Conservation (phyloP, 352 stramenopile species). For the Thraustochytrium striatum region DNA sequence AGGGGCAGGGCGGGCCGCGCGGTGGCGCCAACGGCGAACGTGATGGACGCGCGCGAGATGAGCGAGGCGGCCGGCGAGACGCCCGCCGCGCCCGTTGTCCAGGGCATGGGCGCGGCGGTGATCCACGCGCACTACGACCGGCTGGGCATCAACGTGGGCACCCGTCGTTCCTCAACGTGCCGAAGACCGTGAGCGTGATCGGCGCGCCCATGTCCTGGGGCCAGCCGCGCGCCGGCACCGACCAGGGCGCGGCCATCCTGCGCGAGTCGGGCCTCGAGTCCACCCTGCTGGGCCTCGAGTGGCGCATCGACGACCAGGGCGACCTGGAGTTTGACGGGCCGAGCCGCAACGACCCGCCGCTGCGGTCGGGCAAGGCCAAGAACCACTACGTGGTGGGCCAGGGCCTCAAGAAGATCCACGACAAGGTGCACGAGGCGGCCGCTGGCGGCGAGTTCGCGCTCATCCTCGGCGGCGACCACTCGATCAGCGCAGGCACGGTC, state of each 20-base stretch:
- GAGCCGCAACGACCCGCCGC: background rate
- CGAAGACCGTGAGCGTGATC: constrained; percentile 46
- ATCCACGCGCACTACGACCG: constrained; percentile 46
- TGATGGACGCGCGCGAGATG: background rate
- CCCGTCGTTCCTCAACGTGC: constrained; percentile 42
- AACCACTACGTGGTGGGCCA: constrained; percentile 71
- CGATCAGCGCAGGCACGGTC: constrained; percentile 83
- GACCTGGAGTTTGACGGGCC: constrained; percentile 63
- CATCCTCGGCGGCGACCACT: constrained; percentile 92
- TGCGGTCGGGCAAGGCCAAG: constrained; percentile 55
- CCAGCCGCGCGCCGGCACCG: constrained; percentile 52
- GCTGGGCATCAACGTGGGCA: constrained; percentile 23
- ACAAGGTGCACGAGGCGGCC: constrained; percentile 77
- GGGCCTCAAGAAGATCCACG: constrained; percentile 69
- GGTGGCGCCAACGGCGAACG: background rate
- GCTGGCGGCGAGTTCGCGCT: constrained; percentile 86
- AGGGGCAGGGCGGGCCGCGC: background rate
- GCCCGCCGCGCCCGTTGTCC: background rate
- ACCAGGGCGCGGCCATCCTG: constrained; percentile 60
- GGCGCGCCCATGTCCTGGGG: constrained; percentile 49
- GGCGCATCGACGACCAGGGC: constrained; percentile 66
- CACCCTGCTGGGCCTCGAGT: constrained; percentile 63
- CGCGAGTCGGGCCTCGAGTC: constrained; percentile 60
- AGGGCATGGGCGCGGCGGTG: constrained; percentile 24
- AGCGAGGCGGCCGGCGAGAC: background rate